Evolutionary conservation across 2,329 filamentous ascomycete genomes (phyloP).

Genomic region (Fusarium vanettenii): DNA sequence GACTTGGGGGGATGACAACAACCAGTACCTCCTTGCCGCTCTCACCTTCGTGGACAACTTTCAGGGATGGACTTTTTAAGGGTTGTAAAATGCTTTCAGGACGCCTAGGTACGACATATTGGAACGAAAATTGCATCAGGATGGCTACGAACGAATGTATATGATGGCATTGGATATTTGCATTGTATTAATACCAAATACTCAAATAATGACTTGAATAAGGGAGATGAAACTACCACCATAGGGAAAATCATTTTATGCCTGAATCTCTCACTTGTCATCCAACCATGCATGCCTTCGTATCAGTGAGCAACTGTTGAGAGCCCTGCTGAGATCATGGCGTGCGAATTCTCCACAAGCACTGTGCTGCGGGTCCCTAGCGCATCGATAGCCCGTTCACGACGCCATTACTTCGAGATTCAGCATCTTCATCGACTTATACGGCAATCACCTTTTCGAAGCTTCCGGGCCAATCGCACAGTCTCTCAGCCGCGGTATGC

Average conservation of each 20-base stretch:
- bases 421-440: constrained; percentile 26
- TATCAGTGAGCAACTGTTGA: background rate
- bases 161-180: background rate
- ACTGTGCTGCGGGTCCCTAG: constrained; percentile 35
- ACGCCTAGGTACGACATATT: background rate
- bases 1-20: constrained; percentile 78
- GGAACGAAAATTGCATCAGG: constrained; percentile 6
- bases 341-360: constrained; percentile 7
- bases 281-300: background rate
- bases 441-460: constrained; percentile 1
- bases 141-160: constrained; percentile 1
- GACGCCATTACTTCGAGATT: constrained; percentile 28
- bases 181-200: background rate
- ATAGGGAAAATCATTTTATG: background rate
- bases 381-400: constrained; percentile 31
- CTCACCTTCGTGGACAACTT: constrained; percentile 81
- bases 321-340: background rate
- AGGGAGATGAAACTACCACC: background rate
- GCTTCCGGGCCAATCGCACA: constrained; percentile 7
- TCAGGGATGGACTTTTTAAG: constrained; percentile 68
- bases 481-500: constrained; percentile 35
- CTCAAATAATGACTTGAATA: background rate
- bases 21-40: constrained; percentile 75
- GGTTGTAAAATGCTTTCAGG: background rate
- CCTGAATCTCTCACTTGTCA: background rate